Evolutionary conservation across 1,284 basidiomycete species (phyloP).

Genomic region (Tilletia indica): DNA sequence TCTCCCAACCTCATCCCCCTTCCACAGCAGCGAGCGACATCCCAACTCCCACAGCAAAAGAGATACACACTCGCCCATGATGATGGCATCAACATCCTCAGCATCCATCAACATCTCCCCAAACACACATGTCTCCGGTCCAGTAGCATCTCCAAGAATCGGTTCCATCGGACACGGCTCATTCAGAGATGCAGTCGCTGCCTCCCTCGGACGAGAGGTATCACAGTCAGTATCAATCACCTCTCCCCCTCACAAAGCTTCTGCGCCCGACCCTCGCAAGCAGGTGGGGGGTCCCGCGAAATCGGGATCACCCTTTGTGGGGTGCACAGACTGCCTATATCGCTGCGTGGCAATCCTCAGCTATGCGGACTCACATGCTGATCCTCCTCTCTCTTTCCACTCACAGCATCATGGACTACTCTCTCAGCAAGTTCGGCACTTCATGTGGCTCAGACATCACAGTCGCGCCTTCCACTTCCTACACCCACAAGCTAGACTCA

Average conservation of each 20-base stretch:
- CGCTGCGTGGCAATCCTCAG: background rate
- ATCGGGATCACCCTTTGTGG: too few relatives aligned
- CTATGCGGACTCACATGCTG: background rate
- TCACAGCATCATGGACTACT: slow-evolving; percentile 52
- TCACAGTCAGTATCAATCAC: slow-evolving; percentile 43
- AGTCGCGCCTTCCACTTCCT: slow-evolving; percentile 40
- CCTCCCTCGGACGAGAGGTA: slow-evolving; percentile 51
- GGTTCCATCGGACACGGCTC: slow-evolving; percentile 19
- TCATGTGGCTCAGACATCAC: slow-evolving; percentile 51
- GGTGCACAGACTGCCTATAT: background rate
- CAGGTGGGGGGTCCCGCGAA: too few relatives aligned
- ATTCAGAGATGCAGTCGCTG: slow-evolving; percentile 45
- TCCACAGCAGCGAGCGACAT: too few relatives aligned
- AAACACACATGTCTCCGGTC: slow-evolving; percentile 3
- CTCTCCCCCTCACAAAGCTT: background rate
- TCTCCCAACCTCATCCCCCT: too few relatives aligned
- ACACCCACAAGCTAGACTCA: slow-evolving; percentile 40
- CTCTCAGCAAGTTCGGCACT: slow-evolving; percentile 47
- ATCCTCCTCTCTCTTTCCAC: background rate
- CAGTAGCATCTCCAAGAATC: background rate
- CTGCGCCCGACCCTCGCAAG: too few relatives aligned
- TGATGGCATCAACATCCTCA: background rate
- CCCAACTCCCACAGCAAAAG: too few relatives aligned
- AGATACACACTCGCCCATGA: too few relatives aligned
- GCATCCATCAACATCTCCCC: slow-evolving; percentile 17